Base-by-base conservation (phyloP, 192 early-diverging fungal species). In the Coemansia sp. region DNA sequence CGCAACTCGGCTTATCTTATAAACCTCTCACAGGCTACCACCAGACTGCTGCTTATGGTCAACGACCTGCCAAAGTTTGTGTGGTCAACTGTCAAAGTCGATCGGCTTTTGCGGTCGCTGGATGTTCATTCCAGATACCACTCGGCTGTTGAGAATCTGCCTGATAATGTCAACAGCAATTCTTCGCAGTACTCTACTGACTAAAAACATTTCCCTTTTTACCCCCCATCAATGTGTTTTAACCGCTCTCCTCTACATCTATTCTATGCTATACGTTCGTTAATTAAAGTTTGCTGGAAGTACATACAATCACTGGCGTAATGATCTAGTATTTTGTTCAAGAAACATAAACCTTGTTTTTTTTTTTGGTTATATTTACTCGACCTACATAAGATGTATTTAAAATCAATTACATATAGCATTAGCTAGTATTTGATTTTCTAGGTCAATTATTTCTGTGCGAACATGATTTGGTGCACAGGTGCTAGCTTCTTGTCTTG, bases 21-120 rank as follows among this genome's bases (percentile, higher is more conserved):
- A 75, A 90, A 88, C 53, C 83, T 88, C 54, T 87, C 90, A 20
- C 91, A 94, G 75, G 91, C 92, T 5, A 89, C 91, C 23, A 90
- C 90, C 17, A 84, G 92, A 32, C 84, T 94, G 57, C 86, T 94
- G 87, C 91, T 94, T 74, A 89, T 91, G 36, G 94, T 95, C 84
- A 92, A 90, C 67, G 94, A 98, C 74, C 75, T 97, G 63, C 88
- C 92, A 5, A 93, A 97, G 75, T 88, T 98, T 60, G 93, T 94
- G 39, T 95, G 95, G 54, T 95, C 94, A 57, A 96, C 95, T 0
- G 88, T 82, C 50, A 77, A 63, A n/a, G 80, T 78, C 36, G 75
- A 82, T 29, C 61, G 80, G 23, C 60, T 82, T 21, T 51, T 81
- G 57, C 54, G 74, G 6, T 75, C 79, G 22, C 64, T 81, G 7